Percentiles rank a stretch among this genome's conserved stretches.
These are phyloP conservation scores for Blastosporella zonata DNA, from an alignment of 1,284 basidiomycete genomes.

Conservation along the genomic window DNA sequence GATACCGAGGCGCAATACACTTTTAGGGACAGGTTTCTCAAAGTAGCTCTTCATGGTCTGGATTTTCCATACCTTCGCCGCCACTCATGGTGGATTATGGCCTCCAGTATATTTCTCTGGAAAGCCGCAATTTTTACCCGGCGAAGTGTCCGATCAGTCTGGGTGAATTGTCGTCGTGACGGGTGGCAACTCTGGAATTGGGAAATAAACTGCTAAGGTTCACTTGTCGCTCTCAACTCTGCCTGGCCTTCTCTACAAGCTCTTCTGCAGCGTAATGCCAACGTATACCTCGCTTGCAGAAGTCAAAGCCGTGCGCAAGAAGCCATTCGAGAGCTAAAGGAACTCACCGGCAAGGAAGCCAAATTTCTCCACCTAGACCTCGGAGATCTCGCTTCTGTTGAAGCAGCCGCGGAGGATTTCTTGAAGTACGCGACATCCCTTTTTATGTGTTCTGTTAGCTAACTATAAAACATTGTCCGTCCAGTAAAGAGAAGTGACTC, in stretches of 20 bases:
- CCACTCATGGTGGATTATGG: neutral
- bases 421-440: constrained; percentile 28
- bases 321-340: constrained; percentile 50
- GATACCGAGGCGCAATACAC: too few species aligned
- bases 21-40: too few species aligned
- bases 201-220: constrained; percentile 17
- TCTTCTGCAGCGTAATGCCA: constrained; percentile 55
- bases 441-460: neutral
- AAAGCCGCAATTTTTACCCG: constrained; percentile 11
- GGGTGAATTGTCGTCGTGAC: constrained; percentile 26
- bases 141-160: constrained; percentile 22
- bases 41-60: constrained; percentile 1
- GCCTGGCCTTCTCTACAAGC: constrained; percentile 35
- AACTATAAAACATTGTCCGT: neutral
- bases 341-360: constrained; percentile 40
- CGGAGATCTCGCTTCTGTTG: constrained; percentile 50
- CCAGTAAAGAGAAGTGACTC: constrained; percentile 42
- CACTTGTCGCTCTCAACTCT: constrained; percentile 34
- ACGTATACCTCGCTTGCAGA: constrained; percentile 62
- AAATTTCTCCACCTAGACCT: constrained; percentile 62
- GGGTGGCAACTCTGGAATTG: constrained; percentile 23
- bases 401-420: constrained; percentile 50
- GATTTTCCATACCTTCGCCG: constrained; percentile 1
- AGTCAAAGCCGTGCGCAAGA: constrained; percentile 40
- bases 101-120: constrained; percentile 17